Conservation (phyloP, 2,329 filamentous ascomycete genomes). For the Pseudogymnoascus destructans region DNA sequence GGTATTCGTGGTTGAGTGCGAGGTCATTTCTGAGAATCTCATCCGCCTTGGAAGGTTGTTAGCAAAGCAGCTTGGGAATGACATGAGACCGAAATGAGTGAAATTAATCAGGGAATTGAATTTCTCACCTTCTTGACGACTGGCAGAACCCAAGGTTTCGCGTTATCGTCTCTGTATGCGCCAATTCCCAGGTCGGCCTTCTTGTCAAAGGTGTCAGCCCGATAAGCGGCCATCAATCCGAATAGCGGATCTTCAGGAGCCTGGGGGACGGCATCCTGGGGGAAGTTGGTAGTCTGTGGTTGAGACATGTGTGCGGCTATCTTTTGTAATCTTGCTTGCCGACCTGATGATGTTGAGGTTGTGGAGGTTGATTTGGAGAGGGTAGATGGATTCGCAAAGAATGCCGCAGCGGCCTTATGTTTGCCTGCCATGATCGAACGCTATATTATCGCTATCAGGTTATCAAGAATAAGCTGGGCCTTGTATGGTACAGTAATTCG, state of each 20-base stretch:
- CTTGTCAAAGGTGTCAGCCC: conserved; percentile 58
- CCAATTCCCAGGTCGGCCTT: conserved; percentile 91
- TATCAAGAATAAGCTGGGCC: neutral
- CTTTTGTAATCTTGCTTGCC: conserved; percentile 42
- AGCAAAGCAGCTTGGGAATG: neutral
- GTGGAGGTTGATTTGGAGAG: conserved; percentile 6
- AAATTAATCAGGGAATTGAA: conserved; percentile 17
- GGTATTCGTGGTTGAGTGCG: conserved; percentile 93
- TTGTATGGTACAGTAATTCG: conserved; percentile 6
- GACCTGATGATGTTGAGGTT: conserved; percentile 25
- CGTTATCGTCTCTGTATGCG: conserved; percentile 87
- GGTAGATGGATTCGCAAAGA: conserved; percentile 6
- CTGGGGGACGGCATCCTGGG: conserved; percentile 64
- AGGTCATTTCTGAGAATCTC: conserved; percentile 79
- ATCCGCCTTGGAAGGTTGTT: conserved; percentile 54
- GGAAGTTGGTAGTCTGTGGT: conserved; percentile 49
- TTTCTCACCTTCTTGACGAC: conserved; percentile 79
- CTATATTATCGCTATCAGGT: conserved; percentile 7
- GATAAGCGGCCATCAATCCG: conserved; percentile 78
- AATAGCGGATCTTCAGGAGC: conserved; percentile 94
- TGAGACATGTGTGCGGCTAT: conserved; percentile 57
- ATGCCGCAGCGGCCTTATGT: neutral
- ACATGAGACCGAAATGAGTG: conserved; percentile 6
- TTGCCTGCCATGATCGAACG: conserved; percentile 4
- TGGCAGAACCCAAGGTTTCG: conserved; percentile 93